A percentile compares a stretch with the other conserved stretches of the same genome.
Evolutionary conservation across 768 basidiomycete species (phyloP).

Genomic region (Ramaria sp.): DNA sequence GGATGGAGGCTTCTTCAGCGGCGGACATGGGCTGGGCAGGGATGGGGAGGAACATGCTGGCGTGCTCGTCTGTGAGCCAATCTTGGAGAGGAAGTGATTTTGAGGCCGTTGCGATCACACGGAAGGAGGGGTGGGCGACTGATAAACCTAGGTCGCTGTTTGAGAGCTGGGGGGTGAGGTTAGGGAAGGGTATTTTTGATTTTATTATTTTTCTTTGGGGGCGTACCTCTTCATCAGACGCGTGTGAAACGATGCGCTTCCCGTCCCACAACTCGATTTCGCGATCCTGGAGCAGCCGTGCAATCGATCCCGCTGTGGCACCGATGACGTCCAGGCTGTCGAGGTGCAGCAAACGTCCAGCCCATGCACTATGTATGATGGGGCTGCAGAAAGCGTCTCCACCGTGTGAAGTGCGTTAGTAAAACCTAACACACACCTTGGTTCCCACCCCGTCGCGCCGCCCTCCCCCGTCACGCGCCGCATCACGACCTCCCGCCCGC

Average conservation of each 20-base stretch:
- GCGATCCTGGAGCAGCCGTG: conserved; percentile 48
- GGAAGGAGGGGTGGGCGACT: conserved; percentile 46
- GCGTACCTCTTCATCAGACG: conserved; percentile 33
- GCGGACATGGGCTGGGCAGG: conserved; percentile 49
- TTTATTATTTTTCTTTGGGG: background rate
- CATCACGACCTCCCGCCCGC: conserved; percentile 57
- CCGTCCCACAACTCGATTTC: conserved; percentile 58
- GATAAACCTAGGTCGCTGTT: conserved; percentile 30
- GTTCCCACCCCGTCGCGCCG: conserved; percentile 44
- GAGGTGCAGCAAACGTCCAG: conserved; percentile 46
- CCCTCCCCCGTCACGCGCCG: conserved; percentile 44
- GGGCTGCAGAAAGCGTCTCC: conserved; percentile 23
- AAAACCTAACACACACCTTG: conserved; percentile 33
- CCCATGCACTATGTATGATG: conserved; percentile 48
- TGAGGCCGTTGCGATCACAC: conserved; percentile 51
- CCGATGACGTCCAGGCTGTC: conserved; percentile 57
- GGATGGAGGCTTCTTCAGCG: conserved; percentile 38
- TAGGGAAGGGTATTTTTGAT: background rate
- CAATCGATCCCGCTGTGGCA: conserved; percentile 51
- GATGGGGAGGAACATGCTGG: conserved; percentile 61
- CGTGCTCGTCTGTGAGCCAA: conserved; percentile 57
- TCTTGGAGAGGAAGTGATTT: conserved; percentile 57
- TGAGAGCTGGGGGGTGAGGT: conserved; percentile 9
- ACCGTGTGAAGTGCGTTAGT: background rate
- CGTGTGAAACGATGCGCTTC: conserved; percentile 44